Conservation (phyloP, 2,329 filamentous ascomycete species). For the Aspergillus niger region DNA sequence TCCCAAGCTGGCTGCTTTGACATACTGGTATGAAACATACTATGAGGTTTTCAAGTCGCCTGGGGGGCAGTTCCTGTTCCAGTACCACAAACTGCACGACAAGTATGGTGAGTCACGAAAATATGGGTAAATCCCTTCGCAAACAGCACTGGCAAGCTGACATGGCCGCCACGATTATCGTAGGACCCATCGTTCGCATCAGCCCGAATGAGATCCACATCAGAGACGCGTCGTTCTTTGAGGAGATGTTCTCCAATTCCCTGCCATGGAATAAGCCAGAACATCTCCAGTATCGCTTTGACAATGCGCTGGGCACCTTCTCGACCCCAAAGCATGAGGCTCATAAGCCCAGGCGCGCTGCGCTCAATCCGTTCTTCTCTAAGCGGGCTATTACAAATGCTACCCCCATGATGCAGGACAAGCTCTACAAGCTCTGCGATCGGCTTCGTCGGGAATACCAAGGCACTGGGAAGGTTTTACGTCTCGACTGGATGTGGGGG, state of each 20-base stretch:
- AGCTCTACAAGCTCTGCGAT: constrained; percentile 14
- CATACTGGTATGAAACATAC: constrained; percentile 20
- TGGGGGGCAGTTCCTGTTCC: constrained; percentile 19
- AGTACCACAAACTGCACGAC: constrained; percentile 18
- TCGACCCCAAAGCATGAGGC: constrained; percentile 40
- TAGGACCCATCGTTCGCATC: constrained; percentile 22
- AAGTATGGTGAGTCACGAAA: constrained; percentile 12
- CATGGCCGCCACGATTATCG: not conserved
- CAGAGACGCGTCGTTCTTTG: constrained; percentile 18
- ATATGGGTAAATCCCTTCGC: not conserved
- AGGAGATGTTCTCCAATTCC: constrained; percentile 18
- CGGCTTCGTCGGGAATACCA: constrained; percentile 14
- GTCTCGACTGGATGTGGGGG: constrained; percentile 18
- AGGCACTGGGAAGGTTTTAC: constrained; percentile 12
- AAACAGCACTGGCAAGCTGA: not conserved
- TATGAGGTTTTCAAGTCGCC: constrained; percentile 18
- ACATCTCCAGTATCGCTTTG: constrained; percentile 17
- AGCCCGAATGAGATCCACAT: constrained; percentile 20
- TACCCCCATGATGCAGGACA: constrained; percentile 28
- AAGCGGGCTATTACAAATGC: constrained; percentile 37
- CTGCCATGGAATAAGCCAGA: constrained; percentile 18
- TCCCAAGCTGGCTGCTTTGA: constrained; percentile 17
- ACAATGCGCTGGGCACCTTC: constrained; percentile 17
- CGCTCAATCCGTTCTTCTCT: constrained; percentile 49
- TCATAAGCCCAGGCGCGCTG: constrained; percentile 44